Evolutionary conservation across 2,329 filamentous ascomycete genomes (phyloP).

Genomic region (Colletotrichum nymphaeae): DNA sequence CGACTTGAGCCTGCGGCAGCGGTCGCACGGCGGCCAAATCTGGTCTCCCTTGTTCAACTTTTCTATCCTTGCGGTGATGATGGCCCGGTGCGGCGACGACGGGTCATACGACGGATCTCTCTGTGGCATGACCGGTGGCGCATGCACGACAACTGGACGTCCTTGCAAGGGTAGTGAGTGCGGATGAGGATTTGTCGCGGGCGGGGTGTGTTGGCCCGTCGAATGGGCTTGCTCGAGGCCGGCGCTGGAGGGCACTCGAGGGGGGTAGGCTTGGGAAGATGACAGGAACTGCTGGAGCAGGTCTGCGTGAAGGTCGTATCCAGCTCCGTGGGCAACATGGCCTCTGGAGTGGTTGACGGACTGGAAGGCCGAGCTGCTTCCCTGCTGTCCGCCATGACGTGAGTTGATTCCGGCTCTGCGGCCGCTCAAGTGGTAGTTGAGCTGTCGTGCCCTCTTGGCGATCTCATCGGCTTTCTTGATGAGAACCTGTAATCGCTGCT

Average conservation of each 20-base stretch:
- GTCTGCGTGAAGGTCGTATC: slow-evolving; percentile 64
- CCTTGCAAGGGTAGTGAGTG: slow-evolving; percentile 40
- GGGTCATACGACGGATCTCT: slow-evolving; percentile 42
- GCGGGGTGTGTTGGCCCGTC: slow-evolving; percentile 40
- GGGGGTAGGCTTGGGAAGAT: slow-evolving; percentile 37
- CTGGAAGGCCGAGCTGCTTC: slow-evolving; percentile 51
- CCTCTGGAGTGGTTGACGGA: slow-evolving; percentile 45
- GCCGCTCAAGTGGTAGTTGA: slow-evolving; percentile 83
- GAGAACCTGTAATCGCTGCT: slow-evolving; percentile 80
- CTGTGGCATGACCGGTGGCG: slow-evolving; percentile 43
- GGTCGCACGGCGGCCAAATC: slow-evolving; percentile 85
- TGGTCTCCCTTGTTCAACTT: slow-evolving; percentile 77
- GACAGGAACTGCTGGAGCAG: slow-evolving; percentile 65
- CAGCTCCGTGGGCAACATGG: slow-evolving; percentile 41
- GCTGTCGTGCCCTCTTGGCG: slow-evolving; percentile 71
- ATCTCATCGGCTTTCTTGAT: slow-evolving; percentile 85
- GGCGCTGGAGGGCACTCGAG: slow-evolving; percentile 27
- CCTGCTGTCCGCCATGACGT: slow-evolving; percentile 60
- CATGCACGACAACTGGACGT: slow-evolving; percentile 42
- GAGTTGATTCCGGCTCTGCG: slow-evolving; percentile 79
- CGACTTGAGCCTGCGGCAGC: slow-evolving; percentile 82
- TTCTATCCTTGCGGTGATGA: slow-evolving; percentile 82
- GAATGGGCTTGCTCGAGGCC: slow-evolving; percentile 38
- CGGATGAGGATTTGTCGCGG: slow-evolving; percentile 40
- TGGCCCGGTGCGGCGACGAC: slow-evolving; percentile 52